Evolutionary conservation across 2,329 filamentous ascomycete genomes (phyloP).

Genomic region (Xylariaceae sp.): DNA sequence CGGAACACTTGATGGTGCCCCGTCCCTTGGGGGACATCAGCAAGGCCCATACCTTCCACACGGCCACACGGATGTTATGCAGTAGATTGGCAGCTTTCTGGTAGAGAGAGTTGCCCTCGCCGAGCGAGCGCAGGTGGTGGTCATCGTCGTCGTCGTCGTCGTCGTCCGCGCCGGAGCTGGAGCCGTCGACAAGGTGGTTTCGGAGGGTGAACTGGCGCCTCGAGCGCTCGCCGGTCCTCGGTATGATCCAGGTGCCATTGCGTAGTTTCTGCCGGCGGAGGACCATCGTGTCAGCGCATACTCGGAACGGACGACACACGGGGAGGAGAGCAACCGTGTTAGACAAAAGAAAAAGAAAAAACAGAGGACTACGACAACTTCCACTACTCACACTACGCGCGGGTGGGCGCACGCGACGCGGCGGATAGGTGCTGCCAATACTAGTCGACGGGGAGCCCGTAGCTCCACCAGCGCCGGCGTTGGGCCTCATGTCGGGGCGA

Average conservation of each 20-base stretch:
- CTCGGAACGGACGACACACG: not conserved
- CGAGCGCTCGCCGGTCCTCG: constrained; percentile 76
- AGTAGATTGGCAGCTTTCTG: constrained; percentile 27
- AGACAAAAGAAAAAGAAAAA: constrained; percentile 3
- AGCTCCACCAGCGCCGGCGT: not conserved
- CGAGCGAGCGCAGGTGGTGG: constrained; percentile 26
- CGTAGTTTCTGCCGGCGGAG: constrained; percentile 57
- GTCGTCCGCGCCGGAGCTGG: constrained; percentile 9
- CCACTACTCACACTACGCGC: constrained; percentile 17
- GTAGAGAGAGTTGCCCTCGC: constrained; percentile 26
- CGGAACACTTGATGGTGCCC: constrained; percentile 80
- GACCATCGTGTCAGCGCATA: constrained; percentile 41
- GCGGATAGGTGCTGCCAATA: constrained; percentile 4
- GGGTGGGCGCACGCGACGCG: constrained; percentile 13
- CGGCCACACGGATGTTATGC: constrained; percentile 31
- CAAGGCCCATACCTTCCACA: constrained; percentile 48
- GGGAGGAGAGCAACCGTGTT: constrained; percentile 3
- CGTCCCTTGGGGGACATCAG: constrained; percentile 65
- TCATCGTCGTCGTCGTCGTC: constrained; percentile 18
- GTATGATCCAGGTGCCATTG: constrained; percentile 81
- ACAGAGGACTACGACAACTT: constrained; percentile 1
- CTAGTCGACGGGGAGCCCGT: constrained; percentile 9
- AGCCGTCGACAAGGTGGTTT: constrained; percentile 31
- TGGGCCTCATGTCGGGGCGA: constrained; percentile 1
- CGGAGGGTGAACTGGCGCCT: constrained; percentile 73